phyloP scores from a whole-genome alignment of 306 rosid genomes.

The Cyclanthera cordifolia region DNA sequence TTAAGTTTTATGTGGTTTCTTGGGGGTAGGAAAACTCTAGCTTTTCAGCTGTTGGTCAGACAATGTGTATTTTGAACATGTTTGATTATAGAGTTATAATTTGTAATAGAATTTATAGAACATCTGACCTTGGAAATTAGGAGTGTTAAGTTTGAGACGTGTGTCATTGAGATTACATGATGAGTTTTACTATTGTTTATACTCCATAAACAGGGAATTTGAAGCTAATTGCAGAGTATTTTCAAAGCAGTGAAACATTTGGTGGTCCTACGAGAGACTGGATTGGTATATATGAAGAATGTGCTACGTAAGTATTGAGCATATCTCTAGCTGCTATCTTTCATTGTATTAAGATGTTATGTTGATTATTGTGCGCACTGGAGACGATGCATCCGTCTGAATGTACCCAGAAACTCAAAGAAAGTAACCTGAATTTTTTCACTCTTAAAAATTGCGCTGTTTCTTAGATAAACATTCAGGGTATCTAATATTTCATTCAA shows the following conservation, averaged over 20 bases:
- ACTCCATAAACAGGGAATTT: constrained; percentile 46
- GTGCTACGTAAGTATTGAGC: constrained; percentile 49
- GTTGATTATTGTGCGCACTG: neutral
- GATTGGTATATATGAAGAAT: constrained; percentile 88
- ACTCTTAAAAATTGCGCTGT: too few relatives aligned
- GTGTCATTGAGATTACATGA: neutral
- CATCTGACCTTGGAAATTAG: too few relatives aligned
- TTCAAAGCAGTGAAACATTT: constrained; percentile 75
- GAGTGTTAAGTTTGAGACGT: neutral
- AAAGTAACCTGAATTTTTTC: too few relatives aligned
- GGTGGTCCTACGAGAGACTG: constrained; percentile 86
- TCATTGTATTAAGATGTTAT: neutral
- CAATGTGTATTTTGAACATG: neutral
- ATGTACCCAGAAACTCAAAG: too few relatives aligned
- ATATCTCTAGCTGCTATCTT: neutral
- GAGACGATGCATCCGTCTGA: neutral
- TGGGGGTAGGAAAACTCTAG: neutral
- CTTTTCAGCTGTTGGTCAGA: neutral
- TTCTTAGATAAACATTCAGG: too few relatives aligned
- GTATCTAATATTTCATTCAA: too few relatives aligned
- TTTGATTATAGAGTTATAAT: neutral
- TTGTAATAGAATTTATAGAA: neutral
- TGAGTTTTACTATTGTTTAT: neutral
- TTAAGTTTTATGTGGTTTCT: neutral
- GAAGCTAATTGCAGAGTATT: constrained; percentile 88